Evolutionary conservation across 768 basidiomycete species (phyloP).

Genomic region (Suillus americanus): DNA sequence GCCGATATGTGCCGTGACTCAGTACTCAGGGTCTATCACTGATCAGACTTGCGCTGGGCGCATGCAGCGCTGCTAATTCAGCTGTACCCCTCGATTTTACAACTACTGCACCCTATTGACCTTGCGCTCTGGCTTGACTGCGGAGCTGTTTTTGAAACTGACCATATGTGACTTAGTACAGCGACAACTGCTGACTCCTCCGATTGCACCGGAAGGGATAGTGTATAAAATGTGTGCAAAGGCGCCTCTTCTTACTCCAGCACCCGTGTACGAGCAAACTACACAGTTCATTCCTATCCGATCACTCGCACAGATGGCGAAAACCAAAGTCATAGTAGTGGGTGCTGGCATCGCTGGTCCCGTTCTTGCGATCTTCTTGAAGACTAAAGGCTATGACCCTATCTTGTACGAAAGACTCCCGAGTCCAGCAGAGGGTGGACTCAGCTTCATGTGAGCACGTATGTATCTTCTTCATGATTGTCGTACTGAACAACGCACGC

Average conservation of each 20-base stretch:
- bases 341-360: conserved; percentile 42
- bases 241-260: neutral
- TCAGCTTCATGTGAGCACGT: conserved; percentile 31
- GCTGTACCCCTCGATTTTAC: too few relatives aligned
- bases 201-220: too few relatives aligned
- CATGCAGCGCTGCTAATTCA: too few relatives aligned
- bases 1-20: too few relatives aligned
- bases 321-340: conserved; percentile 36
- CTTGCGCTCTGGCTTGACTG: too few relatives aligned
- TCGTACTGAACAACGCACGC: neutral
- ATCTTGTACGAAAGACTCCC: conserved; percentile 35
- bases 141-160: too few relatives aligned
- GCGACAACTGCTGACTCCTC: too few relatives aligned
- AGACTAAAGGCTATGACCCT: conserved; percentile 37
- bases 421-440: conserved; percentile 22
- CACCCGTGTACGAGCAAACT: neutral
- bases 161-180: too few relatives aligned
- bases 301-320: neutral
- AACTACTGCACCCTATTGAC: too few relatives aligned
- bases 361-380: conserved; percentile 38
- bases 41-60: too few relatives aligned
- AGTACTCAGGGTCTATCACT: too few relatives aligned
- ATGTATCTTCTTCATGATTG: neutral
- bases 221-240: too few relatives aligned
- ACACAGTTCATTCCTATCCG: neutral